Base-by-base conservation (phyloP, 768 basidiomycete species). In the Suillus plorans region DNA sequence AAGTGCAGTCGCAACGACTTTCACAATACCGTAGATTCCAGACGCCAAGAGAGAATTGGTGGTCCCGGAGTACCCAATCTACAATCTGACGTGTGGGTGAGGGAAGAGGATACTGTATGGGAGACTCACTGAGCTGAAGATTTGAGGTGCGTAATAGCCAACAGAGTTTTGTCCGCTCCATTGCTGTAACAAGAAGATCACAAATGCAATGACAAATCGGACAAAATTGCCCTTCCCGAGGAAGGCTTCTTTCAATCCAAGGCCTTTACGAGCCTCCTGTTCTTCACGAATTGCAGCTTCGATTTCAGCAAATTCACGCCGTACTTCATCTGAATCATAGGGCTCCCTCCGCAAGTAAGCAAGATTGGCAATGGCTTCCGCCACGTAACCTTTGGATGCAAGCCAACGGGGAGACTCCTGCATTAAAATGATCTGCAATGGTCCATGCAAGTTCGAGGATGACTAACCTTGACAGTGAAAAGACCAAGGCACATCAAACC, bases 161-260 rank as follows among this genome's bases (percentile, higher is more conserved):
- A 94, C 89, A 0, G 89, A 88, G 76, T 95, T 92, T 73, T 94
- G 93, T 1, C 94, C 94, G 57, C 85, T 83, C 89, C 89, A 93
- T 72, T 94, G 91, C 69, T 94, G 93, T 9, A 93, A 78, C 65
- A 90, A 72, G 80, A 94, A 93, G 66, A 93, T 91, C 34, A 84
- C 75, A 68, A 92, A 87, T 1, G 94, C 93, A 69, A 95, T 93
- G n/a, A 89, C 78, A 79, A 95, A 95, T 28, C 94, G 88, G 65
- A 89, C 79, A 55, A 86, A 84, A 77, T 94, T 94, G 56, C 94
- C 94, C 72, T 90, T 91, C 22, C 89, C 89, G 45, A 91, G 79
- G 78, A 94, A 90, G 3, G 90, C 90, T 69, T 92, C 89, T 68
- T 80, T 85, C 64, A 83, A 67, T 1, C 90, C 89, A 12, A 92